Evolutionary conservation across 345 rosid genomes (phyloP).

Genomic region (Euphorbia tirucalli): DNA sequence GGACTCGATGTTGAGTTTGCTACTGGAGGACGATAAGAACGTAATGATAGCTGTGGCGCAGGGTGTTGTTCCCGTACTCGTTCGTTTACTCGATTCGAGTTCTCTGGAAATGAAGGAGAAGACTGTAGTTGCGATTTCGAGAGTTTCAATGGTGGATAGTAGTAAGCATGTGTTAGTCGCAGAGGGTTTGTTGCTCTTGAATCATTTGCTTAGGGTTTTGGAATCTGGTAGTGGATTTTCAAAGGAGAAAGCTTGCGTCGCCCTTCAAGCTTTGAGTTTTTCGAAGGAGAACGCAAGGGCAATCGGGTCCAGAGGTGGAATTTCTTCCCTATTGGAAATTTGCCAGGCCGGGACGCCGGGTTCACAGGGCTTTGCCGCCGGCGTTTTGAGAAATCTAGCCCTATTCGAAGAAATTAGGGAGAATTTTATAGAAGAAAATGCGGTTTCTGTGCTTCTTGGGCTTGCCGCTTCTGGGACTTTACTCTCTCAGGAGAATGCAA

Average conservation of each 20-base stretch:
- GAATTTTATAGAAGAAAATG: slow-evolving; percentile 74
- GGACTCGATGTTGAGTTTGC: slow-evolving; percentile 53
- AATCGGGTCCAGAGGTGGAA: slow-evolving; percentile 81
- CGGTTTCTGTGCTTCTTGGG: slow-evolving; percentile 50
- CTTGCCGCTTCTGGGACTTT: slow-evolving; percentile 70
- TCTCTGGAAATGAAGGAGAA: slow-evolving; percentile 67
- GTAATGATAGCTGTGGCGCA: slow-evolving; percentile 86
- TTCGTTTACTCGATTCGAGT: slow-evolving; percentile 60
- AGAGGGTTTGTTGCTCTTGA: slow-evolving; percentile 71
- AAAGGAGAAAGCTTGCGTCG: slow-evolving; percentile 78
- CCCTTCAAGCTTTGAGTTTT: slow-evolving; percentile 62
- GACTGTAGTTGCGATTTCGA: slow-evolving; percentile 62
- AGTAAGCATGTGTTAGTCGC: slow-evolving; percentile 72
- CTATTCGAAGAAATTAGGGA: slow-evolving; percentile 52
- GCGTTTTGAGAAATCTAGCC: slow-evolving; percentile 75
- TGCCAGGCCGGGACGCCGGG: slow-evolving; percentile 81
- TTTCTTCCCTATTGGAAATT: slow-evolving; percentile 74
- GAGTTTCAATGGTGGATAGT: slow-evolving; percentile 70
- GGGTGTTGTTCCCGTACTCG: slow-evolving; percentile 79
- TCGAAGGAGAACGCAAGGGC: slow-evolving; percentile 84
- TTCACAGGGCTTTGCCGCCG: slow-evolving; percentile 82
- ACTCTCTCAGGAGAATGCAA: slow-evolving; percentile 70
- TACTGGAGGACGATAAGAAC: slow-evolving; percentile 75
- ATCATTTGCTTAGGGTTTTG: slow-evolving; percentile 68
- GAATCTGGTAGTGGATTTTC: slow-evolving; percentile 91